Conservation (phyloP, 805 yeast species). For the Metschnikowia sp. region DNA sequence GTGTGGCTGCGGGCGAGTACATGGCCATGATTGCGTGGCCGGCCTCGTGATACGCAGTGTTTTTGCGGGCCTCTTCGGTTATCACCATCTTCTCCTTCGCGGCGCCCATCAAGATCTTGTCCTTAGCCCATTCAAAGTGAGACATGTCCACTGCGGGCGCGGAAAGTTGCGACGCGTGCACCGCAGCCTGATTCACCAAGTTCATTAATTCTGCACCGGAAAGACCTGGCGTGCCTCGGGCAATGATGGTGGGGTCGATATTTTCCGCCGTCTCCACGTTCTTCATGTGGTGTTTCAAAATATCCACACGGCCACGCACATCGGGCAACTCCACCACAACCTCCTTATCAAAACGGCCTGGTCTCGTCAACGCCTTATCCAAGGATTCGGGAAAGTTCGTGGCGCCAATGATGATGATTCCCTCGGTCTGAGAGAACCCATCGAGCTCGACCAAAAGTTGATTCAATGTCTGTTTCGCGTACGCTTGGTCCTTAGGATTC, state of each 20-base stretch:
- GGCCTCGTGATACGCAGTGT: conserved; percentile 98
- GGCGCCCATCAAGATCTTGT: conserved; percentile 96
- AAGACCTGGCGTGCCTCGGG: conserved; percentile 96
- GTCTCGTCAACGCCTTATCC: conserved; percentile 96
- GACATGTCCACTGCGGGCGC: conserved; percentile 87
- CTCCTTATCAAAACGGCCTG: conserved; percentile 95
- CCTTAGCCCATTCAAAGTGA: conserved; percentile 99
- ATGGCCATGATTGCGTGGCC: conserved; percentile 99
- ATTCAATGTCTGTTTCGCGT: conserved; percentile 94
- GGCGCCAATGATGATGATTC: conserved; percentile 95
- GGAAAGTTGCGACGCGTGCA: conserved; percentile 88
- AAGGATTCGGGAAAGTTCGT: conserved; percentile 96
- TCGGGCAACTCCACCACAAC: conserved; percentile 96
- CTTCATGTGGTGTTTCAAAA: conserved; percentile 84
- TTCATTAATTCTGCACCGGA: conserved; percentile 98
- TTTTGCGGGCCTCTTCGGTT: conserved; percentile 89
- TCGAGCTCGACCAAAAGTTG: conserved; percentile 94
- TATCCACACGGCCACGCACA: conserved; percentile 94
- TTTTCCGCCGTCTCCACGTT: conserved; percentile 81
- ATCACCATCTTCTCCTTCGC: conserved; percentile 97
- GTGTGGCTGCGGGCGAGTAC: conserved; percentile 91
- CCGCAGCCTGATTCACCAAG: conserved; percentile 96
- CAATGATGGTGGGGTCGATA: conserved; percentile 86
- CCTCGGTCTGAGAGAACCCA: conserved; percentile 89
- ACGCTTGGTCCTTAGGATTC: conserved; percentile 96